phyloP scores from a whole-genome alignment of 805 yeast species.

The Saccharomycopsis vini region DNA sequence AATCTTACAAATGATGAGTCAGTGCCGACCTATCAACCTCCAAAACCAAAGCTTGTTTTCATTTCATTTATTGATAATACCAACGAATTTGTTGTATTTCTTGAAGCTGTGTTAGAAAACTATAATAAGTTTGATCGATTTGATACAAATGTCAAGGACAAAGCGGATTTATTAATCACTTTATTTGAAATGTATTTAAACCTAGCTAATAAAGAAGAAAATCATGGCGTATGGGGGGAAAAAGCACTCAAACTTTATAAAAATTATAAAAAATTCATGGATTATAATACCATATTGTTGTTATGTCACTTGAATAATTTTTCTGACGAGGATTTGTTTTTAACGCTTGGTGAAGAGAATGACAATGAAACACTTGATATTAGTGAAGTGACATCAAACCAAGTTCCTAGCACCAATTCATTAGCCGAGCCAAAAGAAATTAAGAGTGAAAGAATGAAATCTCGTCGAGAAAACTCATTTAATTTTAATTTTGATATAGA shows the following conservation, averaged over 20 bases:
- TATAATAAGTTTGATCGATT: constrained; percentile 69
- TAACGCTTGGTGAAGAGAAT: constrained; percentile 5
- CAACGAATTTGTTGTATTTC: constrained; percentile 78
- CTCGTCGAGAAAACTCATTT: neutral
- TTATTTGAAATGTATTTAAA: constrained; percentile 74
- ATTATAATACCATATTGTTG: constrained; percentile 44
- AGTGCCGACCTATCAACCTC: constrained; percentile 78
- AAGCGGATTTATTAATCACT: constrained; percentile 65
- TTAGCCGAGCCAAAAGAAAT: neutral
- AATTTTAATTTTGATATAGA: constrained; percentile 9
- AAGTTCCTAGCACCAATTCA: no score
- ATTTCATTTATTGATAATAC: constrained; percentile 82
- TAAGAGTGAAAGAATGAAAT: neutral
- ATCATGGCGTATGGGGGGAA: constrained; percentile 44
- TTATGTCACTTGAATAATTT: constrained; percentile 42
- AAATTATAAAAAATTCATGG: constrained; percentile 41
- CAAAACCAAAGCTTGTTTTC: constrained; percentile 79
- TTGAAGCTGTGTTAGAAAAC: constrained; percentile 82
- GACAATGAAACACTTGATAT: constrained; percentile 5
- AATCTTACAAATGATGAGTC: constrained; percentile 2
- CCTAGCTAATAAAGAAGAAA: constrained; percentile 36
- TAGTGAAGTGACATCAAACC: no score
- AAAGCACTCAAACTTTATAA: constrained; percentile 53
- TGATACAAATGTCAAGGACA: constrained; percentile 44
- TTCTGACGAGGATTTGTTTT: constrained; percentile 14